Evolutionary conservation across 352 stramenopile genomes (phyloP).

Genomic region (Phytophthora cryptogea): DNA sequence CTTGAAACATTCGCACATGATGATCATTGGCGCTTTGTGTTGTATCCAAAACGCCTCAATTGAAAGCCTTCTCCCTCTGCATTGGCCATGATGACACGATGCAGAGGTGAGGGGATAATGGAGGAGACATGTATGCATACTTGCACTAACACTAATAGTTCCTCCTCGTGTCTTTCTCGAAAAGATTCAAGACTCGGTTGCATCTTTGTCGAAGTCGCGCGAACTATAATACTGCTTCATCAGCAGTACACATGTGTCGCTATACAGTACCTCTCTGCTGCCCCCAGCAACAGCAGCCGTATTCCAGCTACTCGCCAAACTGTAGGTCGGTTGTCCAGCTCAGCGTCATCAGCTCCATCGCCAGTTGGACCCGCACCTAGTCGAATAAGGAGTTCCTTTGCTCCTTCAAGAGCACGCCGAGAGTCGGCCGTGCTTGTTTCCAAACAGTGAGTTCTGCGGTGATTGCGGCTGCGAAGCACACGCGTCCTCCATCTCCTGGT

Average conservation of each 20-base stretch:
- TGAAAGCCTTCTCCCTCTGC: slow-evolving; percentile 17
- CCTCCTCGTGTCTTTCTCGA: slow-evolving; percentile 23
- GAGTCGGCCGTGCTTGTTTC: slow-evolving; percentile 34
- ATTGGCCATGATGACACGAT: slow-evolving; percentile 28
- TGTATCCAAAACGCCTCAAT: slow-evolving; percentile 34
- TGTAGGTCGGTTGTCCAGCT: slow-evolving; percentile 12
- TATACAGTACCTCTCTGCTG: not conserved
- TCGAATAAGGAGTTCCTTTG: slow-evolving; percentile 13
- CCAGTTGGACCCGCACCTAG: slow-evolving; percentile 1
- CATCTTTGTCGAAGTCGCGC: slow-evolving; percentile 20
- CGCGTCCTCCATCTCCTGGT: slow-evolving; percentile 60
- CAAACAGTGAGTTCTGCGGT: slow-evolving; percentile 33
- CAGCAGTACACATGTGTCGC: slow-evolving; percentile 7
- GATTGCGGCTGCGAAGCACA: slow-evolving; percentile 32
- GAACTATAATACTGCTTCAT: slow-evolving; percentile 8
- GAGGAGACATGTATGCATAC: slow-evolving; percentile 36
- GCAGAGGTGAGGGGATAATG: slow-evolving; percentile 25
- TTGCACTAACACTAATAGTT: slow-evolving; percentile 26
- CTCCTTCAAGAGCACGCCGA: slow-evolving; percentile 40
- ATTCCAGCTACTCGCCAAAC: slow-evolving; percentile 8
- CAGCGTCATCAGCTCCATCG: not conserved
- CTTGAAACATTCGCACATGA: slow-evolving; percentile 9
- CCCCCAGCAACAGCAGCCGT: slow-evolving; percentile 5
- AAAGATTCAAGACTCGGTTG: slow-evolving; percentile 21
- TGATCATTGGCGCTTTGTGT: slow-evolving; percentile 31